Evolutionary conservation across 352 stramenopile genomes (phyloP).

Genomic region (Phytophthora cryptogea): DNA sequence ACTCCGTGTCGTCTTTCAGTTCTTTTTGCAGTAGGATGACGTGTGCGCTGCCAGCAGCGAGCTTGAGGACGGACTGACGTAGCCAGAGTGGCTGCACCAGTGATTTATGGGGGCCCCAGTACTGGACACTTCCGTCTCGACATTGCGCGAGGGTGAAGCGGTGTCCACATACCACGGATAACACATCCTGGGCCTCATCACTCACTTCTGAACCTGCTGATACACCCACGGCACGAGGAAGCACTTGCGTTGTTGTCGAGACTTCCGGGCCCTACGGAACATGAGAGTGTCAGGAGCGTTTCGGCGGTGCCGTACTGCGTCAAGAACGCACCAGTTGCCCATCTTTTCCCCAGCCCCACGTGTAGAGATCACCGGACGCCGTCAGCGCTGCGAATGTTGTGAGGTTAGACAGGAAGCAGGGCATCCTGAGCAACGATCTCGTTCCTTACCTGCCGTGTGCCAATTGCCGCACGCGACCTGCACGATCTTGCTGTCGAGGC

Average conservation of each 20-base stretch:
- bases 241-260: slow-evolving; percentile 29
- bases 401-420: slow-evolving; percentile 15
- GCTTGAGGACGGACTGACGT: slow-evolving; percentile 15
- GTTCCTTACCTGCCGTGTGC: slow-evolving; percentile 60
- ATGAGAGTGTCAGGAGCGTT: slow-evolving; percentile 10
- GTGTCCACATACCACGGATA: slow-evolving; percentile 51
- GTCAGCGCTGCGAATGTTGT: slow-evolving; percentile 40
- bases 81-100: slow-evolving; percentile 12
- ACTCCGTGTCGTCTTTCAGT: background rate
- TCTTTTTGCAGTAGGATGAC: slow-evolving; percentile 31
- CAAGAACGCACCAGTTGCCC: slow-evolving; percentile 61
- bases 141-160: slow-evolving; percentile 57
- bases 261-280: slow-evolving; percentile 19
- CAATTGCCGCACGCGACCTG: slow-evolving; percentile 72
- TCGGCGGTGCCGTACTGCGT: background rate
- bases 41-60: slow-evolving; percentile 35
- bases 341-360: slow-evolving; percentile 77
- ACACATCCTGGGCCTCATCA: slow-evolving; percentile 31
- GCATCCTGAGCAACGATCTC: background rate
- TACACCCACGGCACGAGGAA: slow-evolving; percentile 55
- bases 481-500: slow-evolving; percentile 50
- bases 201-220: slow-evolving; percentile 26
- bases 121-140: slow-evolving; percentile 48
- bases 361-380: slow-evolving; percentile 70
- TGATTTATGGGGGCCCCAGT: slow-evolving; percentile 45